Evolutionary conservation across 768 basidiomycete genomes (phyloP).

Genomic region (Rhizopogon rudus): DNA sequence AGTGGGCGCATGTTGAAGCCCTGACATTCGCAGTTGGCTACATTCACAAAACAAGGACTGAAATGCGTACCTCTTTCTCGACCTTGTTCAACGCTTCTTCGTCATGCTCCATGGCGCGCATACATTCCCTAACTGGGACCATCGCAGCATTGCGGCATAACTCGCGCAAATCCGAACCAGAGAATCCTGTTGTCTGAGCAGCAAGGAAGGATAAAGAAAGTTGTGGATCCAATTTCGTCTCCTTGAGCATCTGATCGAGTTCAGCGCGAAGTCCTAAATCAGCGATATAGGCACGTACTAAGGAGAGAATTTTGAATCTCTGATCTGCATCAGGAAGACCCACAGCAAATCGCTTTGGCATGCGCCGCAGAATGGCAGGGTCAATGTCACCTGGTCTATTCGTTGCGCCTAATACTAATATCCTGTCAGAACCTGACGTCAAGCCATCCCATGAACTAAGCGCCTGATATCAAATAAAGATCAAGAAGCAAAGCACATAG

Average conservation of each 20-base stretch:
- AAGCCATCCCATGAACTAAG: conserved; percentile 92
- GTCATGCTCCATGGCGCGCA: conserved; percentile 47
- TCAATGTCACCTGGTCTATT: conserved; percentile 94
- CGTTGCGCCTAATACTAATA: conserved; percentile 91
- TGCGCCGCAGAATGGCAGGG: conserved; percentile 82
- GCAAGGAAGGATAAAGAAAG: conserved; percentile 67
- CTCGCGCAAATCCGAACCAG: conserved; percentile 90
- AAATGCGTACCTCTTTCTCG: conserved; percentile 38
- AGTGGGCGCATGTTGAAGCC: conserved; percentile 77
- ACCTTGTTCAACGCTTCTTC: conserved; percentile 43
- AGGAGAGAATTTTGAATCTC: conserved; percentile 73
- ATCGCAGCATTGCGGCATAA: conserved; percentile 92
- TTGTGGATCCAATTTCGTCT: conserved; percentile 57
- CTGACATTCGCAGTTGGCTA: conserved; percentile 29
- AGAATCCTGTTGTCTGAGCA: conserved; percentile 62
- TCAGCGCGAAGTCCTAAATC: background rate
- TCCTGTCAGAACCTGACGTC: conserved; percentile 71
- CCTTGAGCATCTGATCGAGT: conserved; percentile 69
- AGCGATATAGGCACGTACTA: conserved; percentile 45
- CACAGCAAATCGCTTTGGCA: conserved; percentile 95
- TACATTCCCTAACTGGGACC: conserved; percentile 84
- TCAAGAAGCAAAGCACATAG: conserved; percentile 10
- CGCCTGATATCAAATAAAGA: background rate
- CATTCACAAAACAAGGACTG: background rate
- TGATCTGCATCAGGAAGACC: conserved; percentile 75